Percentiles rank a stretch among this genome's conserved stretches.
These are phyloP conservation scores for Fusarium sulawesiense DNA, from an alignment of 2,329 filamentous ascomycete species.

Conservation along the genomic window DNA sequence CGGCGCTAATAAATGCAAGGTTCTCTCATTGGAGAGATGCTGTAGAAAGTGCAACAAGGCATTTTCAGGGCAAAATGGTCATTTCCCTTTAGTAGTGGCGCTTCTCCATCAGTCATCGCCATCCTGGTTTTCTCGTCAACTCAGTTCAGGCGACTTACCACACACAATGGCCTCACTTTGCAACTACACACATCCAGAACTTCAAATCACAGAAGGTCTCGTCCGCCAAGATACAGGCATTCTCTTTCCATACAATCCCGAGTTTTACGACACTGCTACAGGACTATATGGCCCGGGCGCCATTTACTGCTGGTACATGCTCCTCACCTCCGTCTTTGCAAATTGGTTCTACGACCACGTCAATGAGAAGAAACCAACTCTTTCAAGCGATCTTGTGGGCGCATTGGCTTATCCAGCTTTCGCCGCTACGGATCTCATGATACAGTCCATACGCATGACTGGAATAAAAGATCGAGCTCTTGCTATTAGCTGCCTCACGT, in stretches of 20 bases:
- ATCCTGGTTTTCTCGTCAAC: too few relatives aligned
- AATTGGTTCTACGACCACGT: background rate
- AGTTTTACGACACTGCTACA: slow-evolving; percentile 9
- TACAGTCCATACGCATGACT: background rate
- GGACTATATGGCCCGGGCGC: slow-evolving; percentile 17
- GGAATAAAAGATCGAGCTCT: background rate
- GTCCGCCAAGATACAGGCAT: background rate
- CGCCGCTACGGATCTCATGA: slow-evolving; percentile 7
- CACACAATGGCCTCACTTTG: slow-evolving; percentile 12
- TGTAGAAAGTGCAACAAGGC: background rate
- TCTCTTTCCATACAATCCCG: slow-evolving; percentile 20
- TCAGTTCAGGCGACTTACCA: too few relatives aligned
- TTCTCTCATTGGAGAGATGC: background rate
- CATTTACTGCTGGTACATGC: slow-evolving; percentile 24
- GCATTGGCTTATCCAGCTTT: slow-evolving; percentile 16
- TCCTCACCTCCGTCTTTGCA: slow-evolving; percentile 4
- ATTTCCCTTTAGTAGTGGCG: too few relatives aligned
- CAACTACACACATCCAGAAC: slow-evolving; percentile 21
- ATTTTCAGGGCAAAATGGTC: background rate
- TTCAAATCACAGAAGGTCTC: slow-evolving; percentile 5
- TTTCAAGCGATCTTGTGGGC: slow-evolving; percentile 17
- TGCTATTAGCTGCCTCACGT: slow-evolving; percentile 6
- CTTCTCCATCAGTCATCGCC: too few relatives aligned
- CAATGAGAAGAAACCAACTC: background rate
- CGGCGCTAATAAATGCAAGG: background rate